Base-by-base conservation (phyloP, 169 alveolate species). In the Plasmodium knowlesi region DNA sequence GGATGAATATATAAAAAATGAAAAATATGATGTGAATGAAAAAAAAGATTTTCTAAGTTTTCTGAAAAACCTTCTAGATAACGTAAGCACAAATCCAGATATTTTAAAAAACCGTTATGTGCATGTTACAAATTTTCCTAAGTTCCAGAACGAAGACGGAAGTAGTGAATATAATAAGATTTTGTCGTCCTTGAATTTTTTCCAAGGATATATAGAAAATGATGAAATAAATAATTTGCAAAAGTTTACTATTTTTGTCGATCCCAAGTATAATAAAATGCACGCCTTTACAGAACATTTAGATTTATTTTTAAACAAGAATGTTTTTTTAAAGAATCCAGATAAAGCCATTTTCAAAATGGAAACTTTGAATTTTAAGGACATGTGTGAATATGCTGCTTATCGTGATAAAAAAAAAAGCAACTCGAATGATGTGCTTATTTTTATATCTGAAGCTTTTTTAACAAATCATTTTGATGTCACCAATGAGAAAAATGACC, bases 381-480 rank as follows among this genome's bases (percentile, higher is more conserved):
- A 88, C 72, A 57, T 88, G 46, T 54, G 83, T 72, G 90, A 88
- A 57, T 88, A 88, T 50, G 39, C 30, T 78, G 46, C 54, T 37
- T 46, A 74, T 74, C 10, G 5, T 19, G 53, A 61, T 43, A 80
- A 57, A 6, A 88, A 79, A 32, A 79, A 9, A 39, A 78, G 25
- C 72, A 46, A 79, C 19, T 25, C 53, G 1, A 85, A 88, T 39
- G 74, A 78, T 57, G 46, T 88, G 5, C 82, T 79, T 57, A 46
- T 88, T 88, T 88, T 88, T 88, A 12, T 88, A 39, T 88, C 94
- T 39, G 90, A 88, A 37, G 50, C 32, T 6, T 88, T 88, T 79
- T 6, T 88, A 76, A 88, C 12, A 72, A 79, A 88, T 80, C 57
- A 88, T 79, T 32, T 79, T 14, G 94, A 88, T 41, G 72, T 46